Base-by-base conservation (phyloP, 805 yeast species). In the Saturnispora dispora region DNA sequence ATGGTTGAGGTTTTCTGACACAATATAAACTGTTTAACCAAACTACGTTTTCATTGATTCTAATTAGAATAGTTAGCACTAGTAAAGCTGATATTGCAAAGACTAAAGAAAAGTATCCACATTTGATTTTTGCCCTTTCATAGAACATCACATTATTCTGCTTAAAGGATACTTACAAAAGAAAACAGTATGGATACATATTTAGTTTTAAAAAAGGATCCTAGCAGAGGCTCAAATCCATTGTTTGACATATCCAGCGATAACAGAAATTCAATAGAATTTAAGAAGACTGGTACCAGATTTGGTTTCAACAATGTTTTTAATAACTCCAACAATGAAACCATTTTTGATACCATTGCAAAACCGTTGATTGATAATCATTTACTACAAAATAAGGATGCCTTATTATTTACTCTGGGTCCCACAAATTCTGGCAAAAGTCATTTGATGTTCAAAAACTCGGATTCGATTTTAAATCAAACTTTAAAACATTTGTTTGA, bases 381-480 rank as follows among this genome's bases (percentile, higher is more conserved):
- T 13, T 51, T 64, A 4, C 51, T 65, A 3, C 69, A 67, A 27
- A 58, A 58, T 8, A 63, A 65, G 18, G 81, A 77, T 55, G 68
- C 73, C 20, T 62, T 73, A 8, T 56, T 76, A 30, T 73, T 78
- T 56, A 69, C 79, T 0, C 57, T 78, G 57, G 83, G 83, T 1
- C 77, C 82, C 33, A 73, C 81, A 0, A 76, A 75, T 35, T 70
- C 78, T 5, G 82, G 82, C 2, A 78, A 78, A 54, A 64, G 70
- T 10, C 65, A 62, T 52, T 63, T 75, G 1, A 54, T 72, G 4
- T 67, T 71, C 52, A 71, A 74, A 27, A 62, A 63, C 52, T 61
- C 51, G 11, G 43, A 52, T 20, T 54, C 51, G 5, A 42, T 57
- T 20, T 30, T 57, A 13, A 33, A 57, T 6, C 48, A 57, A 9